A percentile compares a stretch with the other conserved stretches of the same genome.
Conservation (phyloP, 1,284 basidiomycete genomes). For the Cystodermella granulosa region DNA sequence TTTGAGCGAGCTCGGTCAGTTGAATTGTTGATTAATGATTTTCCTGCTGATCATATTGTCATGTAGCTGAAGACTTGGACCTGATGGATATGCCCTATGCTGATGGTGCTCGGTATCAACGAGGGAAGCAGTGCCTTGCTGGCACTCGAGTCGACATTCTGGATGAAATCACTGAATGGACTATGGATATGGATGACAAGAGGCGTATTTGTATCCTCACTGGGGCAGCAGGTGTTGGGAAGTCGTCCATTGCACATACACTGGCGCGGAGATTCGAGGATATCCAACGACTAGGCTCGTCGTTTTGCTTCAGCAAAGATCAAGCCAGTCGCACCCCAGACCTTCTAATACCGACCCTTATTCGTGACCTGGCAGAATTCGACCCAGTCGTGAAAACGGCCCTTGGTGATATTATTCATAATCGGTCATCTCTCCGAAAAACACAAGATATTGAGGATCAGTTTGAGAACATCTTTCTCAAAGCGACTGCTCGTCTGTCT, state of each 20-base stretch:
- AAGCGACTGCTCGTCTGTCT: slow-evolving; percentile 1
- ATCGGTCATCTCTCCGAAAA: slow-evolving; percentile 2
- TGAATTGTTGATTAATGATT: neutral
- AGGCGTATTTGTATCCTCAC: slow-evolving; percentile 8
- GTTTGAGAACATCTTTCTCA: slow-evolving; percentile 4
- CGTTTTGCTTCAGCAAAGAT: slow-evolving; percentile 14
- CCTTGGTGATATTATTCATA: slow-evolving; percentile 8
- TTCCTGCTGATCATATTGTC: neutral
- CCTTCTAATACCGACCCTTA: slow-evolving; percentile 9
- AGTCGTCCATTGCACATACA: slow-evolving; percentile 19
- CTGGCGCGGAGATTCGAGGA: slow-evolving; percentile 10
- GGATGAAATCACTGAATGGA: slow-evolving; percentile 14
- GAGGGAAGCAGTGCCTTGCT: slow-evolving; percentile 11
- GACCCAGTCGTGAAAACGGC: slow-evolving; percentile 10
- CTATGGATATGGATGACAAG: slow-evolving; percentile 1
- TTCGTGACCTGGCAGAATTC: slow-evolving; percentile 15
- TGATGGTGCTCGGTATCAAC: slow-evolving; percentile 4
- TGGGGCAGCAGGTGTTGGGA: slow-evolving; percentile 14
- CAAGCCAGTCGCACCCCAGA: slow-evolving; percentile 1
- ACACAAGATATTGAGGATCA: neutral
- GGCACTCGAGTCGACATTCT: slow-evolving; percentile 13
- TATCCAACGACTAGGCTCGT: slow-evolving; percentile 7
- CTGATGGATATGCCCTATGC: neutral
- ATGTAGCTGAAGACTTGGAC: neutral
- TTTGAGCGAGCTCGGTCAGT: neutral